Evolutionary conservation across 768 basidiomycete species (phyloP).

Genomic region (Tephrocybe sp.): DNA sequence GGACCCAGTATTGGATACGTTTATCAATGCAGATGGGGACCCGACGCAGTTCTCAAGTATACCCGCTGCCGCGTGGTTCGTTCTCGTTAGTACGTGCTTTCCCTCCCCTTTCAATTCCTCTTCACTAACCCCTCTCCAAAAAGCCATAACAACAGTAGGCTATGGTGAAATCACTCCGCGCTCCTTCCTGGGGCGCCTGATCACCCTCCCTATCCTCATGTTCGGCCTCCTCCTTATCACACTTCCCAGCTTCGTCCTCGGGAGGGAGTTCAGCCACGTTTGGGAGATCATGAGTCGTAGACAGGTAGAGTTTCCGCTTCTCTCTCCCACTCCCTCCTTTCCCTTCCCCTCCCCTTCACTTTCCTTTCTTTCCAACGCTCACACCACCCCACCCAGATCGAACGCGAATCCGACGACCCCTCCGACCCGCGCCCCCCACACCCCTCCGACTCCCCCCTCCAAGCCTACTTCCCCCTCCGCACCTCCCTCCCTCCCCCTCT

Average conservation of each 20-base stretch:
- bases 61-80: conserved; percentile 65
- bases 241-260: conserved; percentile 88
- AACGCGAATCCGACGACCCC: conserved; percentile 17
- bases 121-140: not conserved
- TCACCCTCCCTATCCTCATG: conserved; percentile 84
- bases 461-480: conserved; percentile 9
- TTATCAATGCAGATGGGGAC: conserved; percentile 84
- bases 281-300: conserved; percentile 79
- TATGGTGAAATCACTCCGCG: conserved; percentile 92
- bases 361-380: not conserved
- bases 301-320: conserved; percentile 32
- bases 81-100: conserved; percentile 77
- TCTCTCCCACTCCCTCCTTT: not conserved
- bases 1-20: conserved; percentile 78
- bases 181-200: conserved; percentile 81
- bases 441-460: conserved; percentile 11
- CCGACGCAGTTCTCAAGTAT: conserved; percentile 71
- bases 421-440: not conserved
- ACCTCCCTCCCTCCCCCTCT: not conserved
- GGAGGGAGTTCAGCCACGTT: conserved; percentile 86
- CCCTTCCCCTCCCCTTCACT: not conserved
- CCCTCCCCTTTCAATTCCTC: not conserved
- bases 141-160: conserved; percentile 34
- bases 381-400: not conserved
- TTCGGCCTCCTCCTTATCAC: conserved; percentile 90